phyloP scores from a whole-genome alignment of 148 eudicot species.

The Pouteria glomerata region DNA sequence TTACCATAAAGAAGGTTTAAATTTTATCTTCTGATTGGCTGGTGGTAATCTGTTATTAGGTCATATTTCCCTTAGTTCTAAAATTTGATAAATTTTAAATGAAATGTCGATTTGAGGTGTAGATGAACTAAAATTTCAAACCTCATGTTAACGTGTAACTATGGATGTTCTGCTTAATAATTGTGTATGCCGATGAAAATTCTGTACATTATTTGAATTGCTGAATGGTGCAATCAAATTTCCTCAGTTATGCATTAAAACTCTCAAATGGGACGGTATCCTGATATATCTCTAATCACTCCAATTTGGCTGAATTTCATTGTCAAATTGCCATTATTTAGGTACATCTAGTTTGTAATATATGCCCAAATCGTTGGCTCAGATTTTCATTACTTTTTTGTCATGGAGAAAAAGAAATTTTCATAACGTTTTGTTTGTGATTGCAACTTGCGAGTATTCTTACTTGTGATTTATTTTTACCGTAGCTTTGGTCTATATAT shows the following conservation, averaged over 20 bases:
- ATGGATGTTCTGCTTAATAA: not conserved
- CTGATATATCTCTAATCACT: not conserved
- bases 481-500: slow-evolving; percentile 94
- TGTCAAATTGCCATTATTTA: not conserved
- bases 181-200: not conserved
- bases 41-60: slow-evolving; percentile 4
- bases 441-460: slow-evolving; percentile 15
- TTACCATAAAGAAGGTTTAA: not conserved
- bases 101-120: not conserved
- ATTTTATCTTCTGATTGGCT: not conserved
- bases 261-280: not conserved
- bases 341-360: not conserved
- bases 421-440: no score
- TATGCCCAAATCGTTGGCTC: not conserved
- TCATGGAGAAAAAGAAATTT: no score
- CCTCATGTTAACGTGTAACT: not conserved
- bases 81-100: not conserved
- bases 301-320: not conserved
- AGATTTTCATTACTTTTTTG: not conserved
- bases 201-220: not conserved
- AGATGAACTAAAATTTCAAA: not conserved
- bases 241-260: no score
- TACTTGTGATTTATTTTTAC: slow-evolving; percentile 9
- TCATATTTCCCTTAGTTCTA: not conserved
- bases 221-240: not conserved